Evolutionary conservation across 2,329 filamentous ascomycete species (phyloP), one percentile per base, ranked within the genome.

Genomic region (Seiridium cupressi): DNA sequence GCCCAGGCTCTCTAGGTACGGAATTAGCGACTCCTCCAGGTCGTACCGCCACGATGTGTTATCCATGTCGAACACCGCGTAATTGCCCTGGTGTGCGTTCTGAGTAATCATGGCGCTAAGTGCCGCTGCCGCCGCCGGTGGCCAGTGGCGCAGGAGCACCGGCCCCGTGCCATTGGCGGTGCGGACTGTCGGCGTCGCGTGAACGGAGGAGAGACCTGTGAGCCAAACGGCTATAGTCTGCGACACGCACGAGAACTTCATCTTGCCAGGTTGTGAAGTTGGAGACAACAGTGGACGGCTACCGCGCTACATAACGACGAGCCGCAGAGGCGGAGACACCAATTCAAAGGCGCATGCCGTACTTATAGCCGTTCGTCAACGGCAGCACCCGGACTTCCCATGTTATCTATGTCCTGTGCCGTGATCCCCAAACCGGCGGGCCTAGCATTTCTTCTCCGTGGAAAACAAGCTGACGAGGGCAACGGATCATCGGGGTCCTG

Each of bases 1-100:
- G 44, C 75, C 74, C 58, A 71, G 73, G 68, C 72, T 74, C 62
- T 79, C 77, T 54, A 79, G 75, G 48, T 68, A 79, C 2, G 77
- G 76, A 57, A 79, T 67, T 56, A 79, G 67, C 2, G 76, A 77
- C 66, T 79, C 77, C 59, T 79, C 76, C 9, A 79, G 63, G 56
- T 79, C 77, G 55, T 69, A 77, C 54, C 70, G 72, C 44, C 74
- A 79, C 62, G 72, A 74, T 3, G 77, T 79, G 66, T 79, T 79
- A 70, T 79, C 77, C 77, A 79, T 79, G 68, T 79, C 76, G 51
- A 78, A 78, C 32, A 75, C 70, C 10, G 76, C 76, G 49, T 75
- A 78, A 56, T 70, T 70, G 32, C 73, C 73, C 51, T 69, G 63
- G 68, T 77, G 68, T 31, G 74, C 74, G 58, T 78, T 77, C 57